These are phyloP conservation scores for Fraxinus ornus DNA, from an alignment of 305 asterid genomes.

Conservation along the genomic window DNA sequence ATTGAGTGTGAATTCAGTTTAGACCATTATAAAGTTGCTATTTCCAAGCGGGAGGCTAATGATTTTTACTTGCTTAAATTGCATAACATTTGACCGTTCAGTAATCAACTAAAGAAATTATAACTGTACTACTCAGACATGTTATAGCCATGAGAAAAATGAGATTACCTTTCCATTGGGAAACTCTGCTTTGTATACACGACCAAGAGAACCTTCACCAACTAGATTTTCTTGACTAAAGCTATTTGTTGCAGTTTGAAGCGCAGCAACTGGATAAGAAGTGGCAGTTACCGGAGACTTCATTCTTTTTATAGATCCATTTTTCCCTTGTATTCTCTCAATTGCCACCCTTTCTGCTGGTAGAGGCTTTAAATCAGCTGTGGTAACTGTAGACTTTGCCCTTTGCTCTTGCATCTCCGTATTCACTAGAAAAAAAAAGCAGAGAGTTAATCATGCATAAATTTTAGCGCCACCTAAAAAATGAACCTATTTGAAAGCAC, in stretches of 20 bases:
- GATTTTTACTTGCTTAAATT: conserved; percentile 2
- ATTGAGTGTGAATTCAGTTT: neutral
- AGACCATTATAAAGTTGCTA: conserved; percentile 5
- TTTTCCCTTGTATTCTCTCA: conserved; percentile 67
- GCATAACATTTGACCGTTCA: neutral
- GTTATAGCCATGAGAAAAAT: conserved; percentile 3
- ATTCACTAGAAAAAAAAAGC: conserved; percentile 37
- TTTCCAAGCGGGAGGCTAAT: neutral
- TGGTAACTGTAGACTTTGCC: conserved; percentile 45
- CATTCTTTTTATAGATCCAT: conserved; percentile 67
- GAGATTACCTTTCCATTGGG: conserved; percentile 81
- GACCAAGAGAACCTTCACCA: conserved; percentile 97
- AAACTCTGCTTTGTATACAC: conserved; percentile 87
- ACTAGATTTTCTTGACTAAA: conserved; percentile 91
- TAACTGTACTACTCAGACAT: neutral
- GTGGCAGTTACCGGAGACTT: conserved; percentile 78
- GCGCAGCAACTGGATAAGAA: conserved; percentile 76
- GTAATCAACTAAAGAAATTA: neutral
- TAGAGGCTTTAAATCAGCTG: conserved; percentile 64
- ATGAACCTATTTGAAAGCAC: conserved; percentile 18
- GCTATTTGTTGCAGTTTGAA: conserved; percentile 92
- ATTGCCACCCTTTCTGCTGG: conserved; percentile 58
- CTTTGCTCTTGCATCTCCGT: conserved; percentile 69
- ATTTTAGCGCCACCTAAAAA: conserved; percentile 10
- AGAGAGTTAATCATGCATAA: conserved; percentile 16